Conservation (phyloP, 441 rosid genomes). For the Hypseocharis bilobata region DNA sequence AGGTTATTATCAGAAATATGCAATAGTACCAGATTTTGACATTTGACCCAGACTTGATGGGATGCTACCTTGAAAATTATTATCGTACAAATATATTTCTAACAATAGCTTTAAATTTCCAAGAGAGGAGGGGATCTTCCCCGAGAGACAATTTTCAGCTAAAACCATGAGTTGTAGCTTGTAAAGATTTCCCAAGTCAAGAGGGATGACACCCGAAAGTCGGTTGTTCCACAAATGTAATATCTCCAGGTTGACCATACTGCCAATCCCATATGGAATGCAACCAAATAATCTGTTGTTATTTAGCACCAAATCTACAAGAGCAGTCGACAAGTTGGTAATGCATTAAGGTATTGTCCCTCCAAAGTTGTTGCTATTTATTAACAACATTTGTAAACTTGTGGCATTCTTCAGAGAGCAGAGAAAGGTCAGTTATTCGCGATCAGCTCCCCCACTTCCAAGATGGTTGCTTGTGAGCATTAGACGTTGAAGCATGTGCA, state of each 20-base stretch:
- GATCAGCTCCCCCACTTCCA: slow-evolving; percentile 14
- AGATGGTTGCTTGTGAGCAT: not conserved
- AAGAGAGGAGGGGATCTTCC: slow-evolving; percentile 15
- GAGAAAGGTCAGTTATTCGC: slow-evolving; percentile 20
- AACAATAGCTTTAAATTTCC: slow-evolving; percentile 5
- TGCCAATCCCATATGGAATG: slow-evolving; percentile 9
- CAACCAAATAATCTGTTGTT: slow-evolving; percentile 11
- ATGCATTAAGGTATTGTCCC: slow-evolving; percentile 22
- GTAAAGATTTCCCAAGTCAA: slow-evolving; percentile 6
- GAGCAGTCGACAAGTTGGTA: slow-evolving; percentile 17
- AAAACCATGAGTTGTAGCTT: not conserved
- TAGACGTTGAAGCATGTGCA: not conserved
- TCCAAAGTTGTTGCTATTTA: slow-evolving; percentile 3
- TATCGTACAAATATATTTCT: not conserved
- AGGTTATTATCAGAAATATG: slow-evolving; percentile 17
- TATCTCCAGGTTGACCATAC: not conserved
- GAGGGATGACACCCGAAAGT: slow-evolving; percentile 10
- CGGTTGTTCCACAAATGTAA: not conserved
- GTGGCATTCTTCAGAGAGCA: slow-evolving; percentile 22
- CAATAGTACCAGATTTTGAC: not conserved
- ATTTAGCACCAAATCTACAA: not conserved
- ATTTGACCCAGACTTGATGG: slow-evolving; percentile 16
- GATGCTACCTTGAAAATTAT: slow-evolving; percentile 13
- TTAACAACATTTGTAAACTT: not conserved
- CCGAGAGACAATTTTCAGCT: not conserved